phyloP scores from a whole-genome alignment of 139 green algal genomes.

The Micractinium conductrix region DNA sequence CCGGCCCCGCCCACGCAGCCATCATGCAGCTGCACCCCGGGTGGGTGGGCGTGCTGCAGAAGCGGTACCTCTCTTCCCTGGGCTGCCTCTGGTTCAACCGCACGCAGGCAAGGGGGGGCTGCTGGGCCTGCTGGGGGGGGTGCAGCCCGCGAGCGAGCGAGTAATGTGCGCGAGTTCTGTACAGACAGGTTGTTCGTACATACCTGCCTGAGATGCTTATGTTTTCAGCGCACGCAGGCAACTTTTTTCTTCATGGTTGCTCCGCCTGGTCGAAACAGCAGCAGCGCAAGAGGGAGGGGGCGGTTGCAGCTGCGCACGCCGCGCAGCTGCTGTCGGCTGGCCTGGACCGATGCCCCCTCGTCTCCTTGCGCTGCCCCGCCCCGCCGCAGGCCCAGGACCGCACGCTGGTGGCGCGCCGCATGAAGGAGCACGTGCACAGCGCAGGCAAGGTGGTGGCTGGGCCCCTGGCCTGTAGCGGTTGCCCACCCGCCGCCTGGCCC shows the following conservation, averaged over 20 bases:
- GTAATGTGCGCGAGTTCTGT: background rate
- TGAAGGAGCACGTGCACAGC: constrained; percentile 83
- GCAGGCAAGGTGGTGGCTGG: constrained; percentile 1
- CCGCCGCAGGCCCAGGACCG: constrained; percentile 87
- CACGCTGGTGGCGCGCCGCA: constrained; percentile 76
- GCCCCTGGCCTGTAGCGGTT: no score
- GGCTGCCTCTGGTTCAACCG: constrained; percentile 99
- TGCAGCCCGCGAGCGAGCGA: background rate
- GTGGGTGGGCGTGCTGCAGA: constrained; percentile 93
- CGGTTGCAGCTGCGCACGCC: no score
- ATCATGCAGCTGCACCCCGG: constrained; percentile 95
- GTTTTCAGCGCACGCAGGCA: background rate
- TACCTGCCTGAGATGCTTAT: background rate
- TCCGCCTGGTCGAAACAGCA: no score
- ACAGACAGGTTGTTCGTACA: background rate
- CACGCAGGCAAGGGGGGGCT: constrained; percentile 68
- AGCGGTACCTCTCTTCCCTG: constrained; percentile 80
- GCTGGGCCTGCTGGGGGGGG: background rate
- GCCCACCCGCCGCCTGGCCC: no score
- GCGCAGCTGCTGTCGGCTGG: no score
- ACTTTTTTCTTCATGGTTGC: no score
- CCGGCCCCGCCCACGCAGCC: constrained; percentile 36
- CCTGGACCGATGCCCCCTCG: constrained; percentile 71
- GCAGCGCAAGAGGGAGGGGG: no score
- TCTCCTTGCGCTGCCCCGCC: background rate